Evolutionary conservation across 2,329 filamentous ascomycete species (phyloP), one percentile per base, ranked within the genome.

Genomic region (Colletotrichum zoysiae): DNA sequence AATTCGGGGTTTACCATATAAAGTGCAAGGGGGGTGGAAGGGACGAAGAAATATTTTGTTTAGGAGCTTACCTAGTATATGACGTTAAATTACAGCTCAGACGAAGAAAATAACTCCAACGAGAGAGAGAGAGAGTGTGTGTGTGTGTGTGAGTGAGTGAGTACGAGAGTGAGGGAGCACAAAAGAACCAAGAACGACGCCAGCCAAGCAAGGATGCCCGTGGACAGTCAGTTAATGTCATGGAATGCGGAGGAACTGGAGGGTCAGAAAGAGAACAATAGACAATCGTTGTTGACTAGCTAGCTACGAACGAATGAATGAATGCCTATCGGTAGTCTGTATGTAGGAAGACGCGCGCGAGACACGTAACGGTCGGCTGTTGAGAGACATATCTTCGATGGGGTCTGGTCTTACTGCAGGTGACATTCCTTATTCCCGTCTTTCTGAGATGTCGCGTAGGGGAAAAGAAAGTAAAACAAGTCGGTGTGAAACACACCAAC

Each of bases 311-410:
- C 4, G 30, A 30, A 30, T 30, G 30, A 30, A 30, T 30, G 30
- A 30, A 30, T 5, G 30, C 30, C 30, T 30, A 30, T 3, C 30
- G 30, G 30, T 30, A 30, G 30, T 30, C 30, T 30, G 30, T 30
- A 30, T 30, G 46, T 20, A 50, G n/a, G n/a, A 50, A 23, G 26
- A 23, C 59, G 44, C 59, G 65, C 59, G 44, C 59, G 65, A 69
- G 69, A 71, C 69, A 71, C 33, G 38, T 58, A 71, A 68, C 65
- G 65, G 65, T 33, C 65, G 65, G 65, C 23, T 58, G 63, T 58
- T 38, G 65, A 68, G 65, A 71, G 65, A 71, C 69, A 71, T 69
- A 26, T 58, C 53, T 51, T 48, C 58, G 51, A 68, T 69, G 58
- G 58, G 48, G 65, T 63, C 69, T 71, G 48, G 65, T 63, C 69